These are phyloP conservation scores for Ganoderma multipileum DNA, from an alignment of 1,284 basidiomycete species.

Conservation along the genomic window DNA sequence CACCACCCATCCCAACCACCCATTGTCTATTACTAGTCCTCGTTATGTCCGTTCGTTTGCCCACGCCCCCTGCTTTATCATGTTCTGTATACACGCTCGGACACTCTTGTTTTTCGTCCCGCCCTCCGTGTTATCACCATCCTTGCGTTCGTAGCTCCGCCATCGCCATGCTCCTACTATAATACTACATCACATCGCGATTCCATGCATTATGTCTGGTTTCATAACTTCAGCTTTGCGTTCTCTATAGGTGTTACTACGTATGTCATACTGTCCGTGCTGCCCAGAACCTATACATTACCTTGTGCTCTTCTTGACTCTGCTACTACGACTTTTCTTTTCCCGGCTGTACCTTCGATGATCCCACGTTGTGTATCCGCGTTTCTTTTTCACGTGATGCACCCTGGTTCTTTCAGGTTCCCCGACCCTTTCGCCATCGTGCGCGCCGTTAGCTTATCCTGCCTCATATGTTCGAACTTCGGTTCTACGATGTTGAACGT, in stretches of 20 bases:
- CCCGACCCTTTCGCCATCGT: not conserved
- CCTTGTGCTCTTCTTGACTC: constrained; percentile 22
- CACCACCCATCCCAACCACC: constrained; percentile 51
- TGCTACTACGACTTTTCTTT: constrained; percentile 11
- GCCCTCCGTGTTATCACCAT: not conserved
- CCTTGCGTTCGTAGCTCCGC: not conserved
- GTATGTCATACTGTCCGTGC: constrained; percentile 23
- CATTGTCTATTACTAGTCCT: constrained; percentile 62
- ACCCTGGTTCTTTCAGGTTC: not conserved
- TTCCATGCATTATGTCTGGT: not conserved
- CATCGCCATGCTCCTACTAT: constrained; percentile 4
- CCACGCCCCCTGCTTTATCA: constrained; percentile 37
- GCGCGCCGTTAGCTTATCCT: not conserved
- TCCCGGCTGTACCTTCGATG: constrained; percentile 18
- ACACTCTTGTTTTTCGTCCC: constrained; percentile 11
- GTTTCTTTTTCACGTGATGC: constrained; percentile 10
- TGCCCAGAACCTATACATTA: constrained; percentile 18
- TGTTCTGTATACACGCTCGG: constrained; percentile 33
- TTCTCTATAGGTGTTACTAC: constrained; percentile 20
- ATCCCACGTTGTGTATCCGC: constrained; percentile 12
- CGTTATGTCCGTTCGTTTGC: constrained; percentile 21
- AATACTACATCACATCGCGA: constrained; percentile 5
- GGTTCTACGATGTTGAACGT: not conserved
- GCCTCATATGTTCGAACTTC: not conserved
- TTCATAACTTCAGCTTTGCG: constrained; percentile 4